Conservation (phyloP, 306 rosid species). For the Ormosia semicastrata region DNA sequence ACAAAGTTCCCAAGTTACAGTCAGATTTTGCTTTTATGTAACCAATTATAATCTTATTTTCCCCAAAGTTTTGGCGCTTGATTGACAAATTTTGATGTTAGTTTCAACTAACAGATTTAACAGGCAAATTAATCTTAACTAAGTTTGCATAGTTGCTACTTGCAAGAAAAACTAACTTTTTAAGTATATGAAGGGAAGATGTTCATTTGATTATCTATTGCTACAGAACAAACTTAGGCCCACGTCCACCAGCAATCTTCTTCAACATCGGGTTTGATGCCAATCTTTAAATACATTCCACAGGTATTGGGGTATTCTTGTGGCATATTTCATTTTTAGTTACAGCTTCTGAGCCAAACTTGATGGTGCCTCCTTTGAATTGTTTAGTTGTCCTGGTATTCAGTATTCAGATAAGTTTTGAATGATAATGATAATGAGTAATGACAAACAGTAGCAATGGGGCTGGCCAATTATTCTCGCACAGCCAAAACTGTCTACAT, state of each 20-base stretch:
- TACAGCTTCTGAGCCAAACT: neutral
- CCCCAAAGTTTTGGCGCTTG: too few relatives aligned
- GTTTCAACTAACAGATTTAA: too few relatives aligned
- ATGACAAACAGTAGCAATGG: neutral
- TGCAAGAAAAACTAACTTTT: too few relatives aligned
- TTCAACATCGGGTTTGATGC: neutral
- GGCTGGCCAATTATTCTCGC: neutral
- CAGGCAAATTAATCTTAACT: too few relatives aligned
- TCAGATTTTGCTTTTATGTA: too few relatives aligned
- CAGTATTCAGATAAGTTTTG: neutral
- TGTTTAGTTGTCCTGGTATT: neutral
- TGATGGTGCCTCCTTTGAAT: conserved; percentile 11
- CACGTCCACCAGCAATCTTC: neutral
- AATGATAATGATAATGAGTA: neutral
- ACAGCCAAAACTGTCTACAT: neutral
- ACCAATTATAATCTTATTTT: too few relatives aligned
- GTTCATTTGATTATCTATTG: too few relatives aligned
- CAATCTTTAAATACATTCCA: neutral
- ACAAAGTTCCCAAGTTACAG: too few relatives aligned
- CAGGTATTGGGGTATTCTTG: neutral
- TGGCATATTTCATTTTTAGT: conserved; percentile 1
- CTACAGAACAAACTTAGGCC: too few relatives aligned
- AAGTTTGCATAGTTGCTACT: too few relatives aligned
- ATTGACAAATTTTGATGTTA: too few relatives aligned
- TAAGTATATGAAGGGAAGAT: too few relatives aligned